These are phyloP conservation scores for Komagataella mondaviorum DNA, from an alignment of 805 yeast genomes.

Conservation along the genomic window DNA sequence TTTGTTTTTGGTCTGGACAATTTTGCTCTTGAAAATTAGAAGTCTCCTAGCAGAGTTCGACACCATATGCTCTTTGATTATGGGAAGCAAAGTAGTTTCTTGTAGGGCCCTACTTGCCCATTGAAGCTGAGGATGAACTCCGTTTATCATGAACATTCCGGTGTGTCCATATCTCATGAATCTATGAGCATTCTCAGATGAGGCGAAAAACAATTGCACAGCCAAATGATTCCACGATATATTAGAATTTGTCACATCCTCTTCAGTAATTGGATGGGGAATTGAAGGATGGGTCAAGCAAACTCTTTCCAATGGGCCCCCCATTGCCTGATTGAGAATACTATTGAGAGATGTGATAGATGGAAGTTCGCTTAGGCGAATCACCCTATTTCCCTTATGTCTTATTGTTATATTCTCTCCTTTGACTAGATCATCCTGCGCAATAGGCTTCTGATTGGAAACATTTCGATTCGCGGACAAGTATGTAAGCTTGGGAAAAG, in stretches of 20 bases:
- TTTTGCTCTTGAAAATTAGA: slow-evolving; percentile 30
- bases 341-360: slow-evolving; percentile 29
- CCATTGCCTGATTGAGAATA: slow-evolving; percentile 41
- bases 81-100: not conserved
- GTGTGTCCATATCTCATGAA: slow-evolving; percentile 39
- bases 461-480: not conserved
- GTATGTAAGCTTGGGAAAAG: not conserved
- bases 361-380: slow-evolving; percentile 7
- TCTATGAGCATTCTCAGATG: slow-evolving; percentile 34
- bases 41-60: slow-evolving; percentile 40
- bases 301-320: slow-evolving; percentile 57
- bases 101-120: slow-evolving; percentile 23
- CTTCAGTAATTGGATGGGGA: not conserved
- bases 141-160: slow-evolving; percentile 47
- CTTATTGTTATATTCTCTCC: slow-evolving; percentile 5
- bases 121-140: slow-evolving; percentile 28
- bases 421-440: not conserved
- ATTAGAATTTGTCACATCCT: slow-evolving; percentile 2
- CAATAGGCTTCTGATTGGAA: slow-evolving; percentile 1
- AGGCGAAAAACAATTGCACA: slow-evolving; percentile 37
- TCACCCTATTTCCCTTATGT: slow-evolving; percentile 8
- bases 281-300: slow-evolving; percentile 8
- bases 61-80: slow-evolving; percentile 16
- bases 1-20: slow-evolving; percentile 9
- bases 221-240: slow-evolving; percentile 11